Percentiles rank a stretch among this genome's conserved stretches.
These are phyloP conservation scores for Ophiostoma sp. DNA, from an alignment of 2,329 filamentous ascomycete genomes.

Conservation along the genomic window DNA sequence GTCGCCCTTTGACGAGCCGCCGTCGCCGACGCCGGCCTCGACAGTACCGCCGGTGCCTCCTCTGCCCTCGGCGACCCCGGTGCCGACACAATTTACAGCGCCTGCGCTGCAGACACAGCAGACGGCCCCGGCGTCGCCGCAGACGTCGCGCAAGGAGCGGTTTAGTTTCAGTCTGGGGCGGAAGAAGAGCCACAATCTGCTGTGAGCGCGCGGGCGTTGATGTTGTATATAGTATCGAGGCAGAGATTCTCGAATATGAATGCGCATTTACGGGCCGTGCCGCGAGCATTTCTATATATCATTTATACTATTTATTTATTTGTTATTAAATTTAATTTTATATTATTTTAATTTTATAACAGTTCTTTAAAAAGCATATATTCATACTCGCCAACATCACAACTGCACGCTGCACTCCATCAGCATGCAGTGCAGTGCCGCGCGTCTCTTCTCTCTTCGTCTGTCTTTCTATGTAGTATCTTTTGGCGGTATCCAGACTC, in stretches of 20 bases:
- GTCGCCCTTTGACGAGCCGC: conserved; percentile 17
- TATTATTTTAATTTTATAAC: too few species aligned
- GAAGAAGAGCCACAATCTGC: conserved; percentile 61
- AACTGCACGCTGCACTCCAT: background rate
- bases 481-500: background rate
- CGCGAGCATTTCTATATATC: background rate
- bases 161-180: conserved; percentile 63
- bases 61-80: background rate
- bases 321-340: too few species aligned
- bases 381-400: too few species aligned
- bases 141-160: conserved; percentile 49
- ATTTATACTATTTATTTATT: too few species aligned
- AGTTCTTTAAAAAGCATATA: too few species aligned
- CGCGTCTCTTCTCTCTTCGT: background rate
- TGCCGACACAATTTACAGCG: background rate
- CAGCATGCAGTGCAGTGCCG: background rate
- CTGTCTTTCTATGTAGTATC: background rate
- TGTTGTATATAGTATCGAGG: too few species aligned
- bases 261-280: background rate
- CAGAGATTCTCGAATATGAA: background rate
- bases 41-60: background rate
- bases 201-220: background rate
- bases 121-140: conserved; percentile 41
- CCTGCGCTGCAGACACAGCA: background rate
- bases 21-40: conserved; percentile 11